phyloP scores from a whole-genome alignment of 176 grass and related monocot genomes.

The Oryza meridionalis region DNA sequence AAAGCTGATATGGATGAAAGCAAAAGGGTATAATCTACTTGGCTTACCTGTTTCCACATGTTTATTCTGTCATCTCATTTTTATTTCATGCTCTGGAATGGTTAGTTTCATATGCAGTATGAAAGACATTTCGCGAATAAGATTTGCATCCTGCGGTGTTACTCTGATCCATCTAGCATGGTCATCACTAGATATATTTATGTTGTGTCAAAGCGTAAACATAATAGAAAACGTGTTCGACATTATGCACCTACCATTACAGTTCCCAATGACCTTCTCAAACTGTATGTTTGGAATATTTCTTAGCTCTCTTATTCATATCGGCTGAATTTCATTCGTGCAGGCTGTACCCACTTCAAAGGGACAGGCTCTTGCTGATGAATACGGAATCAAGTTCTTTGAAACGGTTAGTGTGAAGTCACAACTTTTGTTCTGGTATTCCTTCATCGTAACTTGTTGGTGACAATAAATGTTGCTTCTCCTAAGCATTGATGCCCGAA shows the following conservation, averaged over 20 bases:
- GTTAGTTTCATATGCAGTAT: background rate
- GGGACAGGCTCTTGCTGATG: constrained; percentile 81
- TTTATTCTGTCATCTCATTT: background rate
- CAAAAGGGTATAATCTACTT: constrained; percentile 36
- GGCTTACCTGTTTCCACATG: background rate
- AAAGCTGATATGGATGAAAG: constrained; percentile 71
- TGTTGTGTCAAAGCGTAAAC: background rate
- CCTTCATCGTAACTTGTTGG: background rate
- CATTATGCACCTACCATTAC: background rate
- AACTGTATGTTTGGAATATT: background rate
- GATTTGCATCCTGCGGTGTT: background rate
- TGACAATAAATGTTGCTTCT: constrained; percentile 15
- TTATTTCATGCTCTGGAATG: background rate
- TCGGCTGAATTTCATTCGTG: constrained; percentile 1
- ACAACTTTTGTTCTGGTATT: constrained; percentile 10
- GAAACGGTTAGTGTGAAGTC: constrained; percentile 63
- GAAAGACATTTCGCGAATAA: background rate
- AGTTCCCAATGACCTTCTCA: background rate
- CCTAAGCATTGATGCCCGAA: background rate
- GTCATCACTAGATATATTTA: background rate
- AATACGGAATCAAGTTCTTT: constrained; percentile 85
- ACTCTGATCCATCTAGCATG: background rate
- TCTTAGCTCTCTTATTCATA: background rate
- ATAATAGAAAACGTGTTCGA: background rate
- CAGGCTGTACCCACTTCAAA: constrained; percentile 75